phyloP scores from a whole-genome alignment of 1,284 basidiomycete genomes.

The Garcileccinum viscosum region DNA sequence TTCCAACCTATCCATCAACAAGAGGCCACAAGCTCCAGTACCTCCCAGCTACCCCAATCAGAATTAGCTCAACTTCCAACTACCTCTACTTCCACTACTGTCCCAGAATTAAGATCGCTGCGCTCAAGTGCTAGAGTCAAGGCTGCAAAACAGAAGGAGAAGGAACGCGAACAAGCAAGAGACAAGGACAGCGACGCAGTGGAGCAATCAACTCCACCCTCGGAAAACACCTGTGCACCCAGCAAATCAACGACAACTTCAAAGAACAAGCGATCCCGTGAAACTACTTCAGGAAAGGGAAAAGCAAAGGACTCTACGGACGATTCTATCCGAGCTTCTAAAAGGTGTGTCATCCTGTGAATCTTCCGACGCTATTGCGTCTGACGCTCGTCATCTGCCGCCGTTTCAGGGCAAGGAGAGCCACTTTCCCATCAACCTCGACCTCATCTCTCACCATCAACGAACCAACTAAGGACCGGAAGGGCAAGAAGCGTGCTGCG shows the following conservation, averaged over 20 bases:
- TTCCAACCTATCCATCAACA: constrained; percentile 70
- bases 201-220: constrained; percentile 46
- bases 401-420: constrained; percentile 60
- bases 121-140: constrained; percentile 79
- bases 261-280: constrained; percentile 62
- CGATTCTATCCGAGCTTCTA: constrained; percentile 55
- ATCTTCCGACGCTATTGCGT: constrained; percentile 20
- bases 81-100: constrained; percentile 40
- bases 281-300: constrained; percentile 58
- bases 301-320: constrained; percentile 66
- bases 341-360: constrained; percentile 59
- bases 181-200: constrained; percentile 47
- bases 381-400: constrained; percentile 33
- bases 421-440: constrained; percentile 52
- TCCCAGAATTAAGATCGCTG: constrained; percentile 56
- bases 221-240: constrained; percentile 49
- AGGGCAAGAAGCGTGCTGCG: constrained; percentile 85
- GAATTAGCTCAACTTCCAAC: constrained; percentile 43
- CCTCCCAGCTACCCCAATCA: constrained; percentile 44
- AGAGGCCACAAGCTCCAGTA: constrained; percentile 71
- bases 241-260: constrained; percentile 43
- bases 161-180: constrained; percentile 49
- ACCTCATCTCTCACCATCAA: constrained; percentile 67
- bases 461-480: constrained; percentile 73
- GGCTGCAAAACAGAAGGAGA: constrained; percentile 73